Percentiles rank a stretch among this genome's conserved stretches.
Conservation (phyloP, 2,329 filamentous ascomycete genomes). For the Graphilbum fragrans region DNA sequence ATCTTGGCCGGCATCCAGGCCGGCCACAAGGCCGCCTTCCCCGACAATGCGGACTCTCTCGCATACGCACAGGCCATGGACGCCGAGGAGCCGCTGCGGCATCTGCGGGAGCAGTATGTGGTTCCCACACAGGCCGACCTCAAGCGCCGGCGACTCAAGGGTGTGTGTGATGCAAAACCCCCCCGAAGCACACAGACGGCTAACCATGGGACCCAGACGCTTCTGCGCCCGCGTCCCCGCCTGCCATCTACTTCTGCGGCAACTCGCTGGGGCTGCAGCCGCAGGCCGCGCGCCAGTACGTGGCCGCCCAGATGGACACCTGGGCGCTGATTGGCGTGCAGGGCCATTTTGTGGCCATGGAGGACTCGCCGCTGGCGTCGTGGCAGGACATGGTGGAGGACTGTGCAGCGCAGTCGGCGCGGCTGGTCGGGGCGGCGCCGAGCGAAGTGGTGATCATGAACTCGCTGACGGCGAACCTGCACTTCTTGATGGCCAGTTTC, state of each 20-base stretch:
- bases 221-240: too few species aligned
- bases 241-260: slow-evolving; percentile 71
- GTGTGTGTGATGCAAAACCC: slow-evolving; percentile 24
- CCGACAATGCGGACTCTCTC: slow-evolving; percentile 29
- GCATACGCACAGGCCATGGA: slow-evolving; percentile 44
- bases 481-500: slow-evolving; percentile 75
- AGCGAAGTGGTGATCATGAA: slow-evolving; percentile 81
- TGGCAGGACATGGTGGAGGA: slow-evolving; percentile 74
- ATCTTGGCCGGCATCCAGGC: too few species aligned
- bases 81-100: slow-evolving; percentile 43
- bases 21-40: slow-evolving; percentile 26
- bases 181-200: too few species aligned
- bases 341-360: slow-evolving; percentile 64
- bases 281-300: slow-evolving; percentile 48
- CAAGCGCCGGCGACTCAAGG: slow-evolving; percentile 45
- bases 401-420: slow-evolving; percentile 56
- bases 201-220: too few species aligned
- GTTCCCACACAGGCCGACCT: slow-evolving; percentile 66
- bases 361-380: slow-evolving; percentile 52
- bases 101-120: slow-evolving; percentile 59
- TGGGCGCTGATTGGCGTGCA: slow-evolving; percentile 79
- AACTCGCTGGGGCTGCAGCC: slow-evolving; percentile 85
- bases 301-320: slow-evolving; percentile 64
- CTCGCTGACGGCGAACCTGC: slow-evolving; percentile 70
- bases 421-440: slow-evolving; percentile 64